Conservation (phyloP, 495 filamentous ascomycete species). For the Xylaria sp. region DNA sequence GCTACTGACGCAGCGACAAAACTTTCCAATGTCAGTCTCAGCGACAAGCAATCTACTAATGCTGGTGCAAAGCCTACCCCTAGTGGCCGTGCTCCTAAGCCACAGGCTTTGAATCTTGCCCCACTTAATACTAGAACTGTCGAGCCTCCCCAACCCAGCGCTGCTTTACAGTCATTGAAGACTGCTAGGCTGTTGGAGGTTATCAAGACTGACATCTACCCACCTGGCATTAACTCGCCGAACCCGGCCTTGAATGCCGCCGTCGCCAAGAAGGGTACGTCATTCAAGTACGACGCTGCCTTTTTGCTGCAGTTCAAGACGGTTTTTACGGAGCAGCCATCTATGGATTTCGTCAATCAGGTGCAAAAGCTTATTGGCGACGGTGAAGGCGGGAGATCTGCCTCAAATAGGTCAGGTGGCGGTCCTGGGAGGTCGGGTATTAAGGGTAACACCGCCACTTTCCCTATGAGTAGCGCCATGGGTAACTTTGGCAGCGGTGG, state of each 20-base stretch:
- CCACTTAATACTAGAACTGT: constrained; percentile 74
- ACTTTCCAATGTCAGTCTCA: constrained; percentile 50
- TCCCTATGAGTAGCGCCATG: constrained; percentile 75
- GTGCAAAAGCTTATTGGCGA: constrained; percentile 86
- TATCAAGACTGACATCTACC: constrained; percentile 74
- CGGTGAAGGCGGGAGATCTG: constrained; percentile 69
- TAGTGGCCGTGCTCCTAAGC: constrained; percentile 69
- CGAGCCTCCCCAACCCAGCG: constrained; percentile 88
- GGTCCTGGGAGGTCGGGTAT: constrained; percentile 57
- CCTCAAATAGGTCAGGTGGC: constrained; percentile 71
- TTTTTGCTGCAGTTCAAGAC: constrained; percentile 98
- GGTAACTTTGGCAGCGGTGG: constrained; percentile 66
- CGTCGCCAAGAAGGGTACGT: constrained; percentile 73
- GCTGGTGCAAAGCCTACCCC: constrained; percentile 60
- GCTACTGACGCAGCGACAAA: constrained; percentile 51
- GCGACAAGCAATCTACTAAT: constrained; percentile 57
- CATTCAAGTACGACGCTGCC: constrained; percentile 91
- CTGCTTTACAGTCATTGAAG: constrained; percentile 87
- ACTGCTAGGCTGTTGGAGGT: constrained; percentile 80
- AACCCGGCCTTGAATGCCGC: constrained; percentile 86
- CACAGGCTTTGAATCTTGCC: constrained; percentile 81
- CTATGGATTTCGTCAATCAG: constrained; percentile 84
- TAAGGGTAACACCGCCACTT: constrained; percentile 48
- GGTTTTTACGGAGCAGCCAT: constrained; percentile 94
- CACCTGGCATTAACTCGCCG: constrained; percentile 79